A percentile compares a stretch with the other conserved stretches of the same genome.
These are phyloP conservation scores for Didymella exigua DNA, from an alignment of 2,329 filamentous ascomycete species.

Conservation along the genomic window DNA sequence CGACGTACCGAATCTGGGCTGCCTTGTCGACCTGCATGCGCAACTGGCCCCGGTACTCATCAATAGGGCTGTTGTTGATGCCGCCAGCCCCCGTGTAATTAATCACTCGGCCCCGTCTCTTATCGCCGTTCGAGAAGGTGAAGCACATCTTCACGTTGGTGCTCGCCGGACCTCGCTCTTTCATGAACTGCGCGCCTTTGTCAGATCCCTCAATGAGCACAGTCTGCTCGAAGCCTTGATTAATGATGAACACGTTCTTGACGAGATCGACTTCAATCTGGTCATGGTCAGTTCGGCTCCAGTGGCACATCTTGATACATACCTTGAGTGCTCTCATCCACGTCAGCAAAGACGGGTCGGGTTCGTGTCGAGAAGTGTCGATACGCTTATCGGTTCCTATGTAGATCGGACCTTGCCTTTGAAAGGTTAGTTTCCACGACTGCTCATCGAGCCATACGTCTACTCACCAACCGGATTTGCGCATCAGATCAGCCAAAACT, in stretches of 20 bases:
- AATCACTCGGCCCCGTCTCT: constrained; percentile 64
- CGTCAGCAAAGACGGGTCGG: constrained; percentile 73
- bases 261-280: constrained; percentile 64
- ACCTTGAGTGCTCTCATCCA: constrained; percentile 75
- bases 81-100: constrained; percentile 50
- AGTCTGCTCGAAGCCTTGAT: constrained; percentile 80
- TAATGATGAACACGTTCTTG: constrained; percentile 82
- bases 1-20: constrained; percentile 63
- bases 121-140: constrained; percentile 65
- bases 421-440: constrained; percentile 7
- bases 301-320: constrained; percentile 9
- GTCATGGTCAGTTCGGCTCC: constrained; percentile 19
- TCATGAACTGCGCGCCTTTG: constrained; percentile 73
- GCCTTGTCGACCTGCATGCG: constrained; percentile 83
- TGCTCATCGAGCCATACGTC: neutral
- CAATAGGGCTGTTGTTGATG: constrained; percentile 59
- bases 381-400: constrained; percentile 65
- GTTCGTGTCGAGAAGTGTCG: constrained; percentile 72
- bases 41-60: constrained; percentile 59
- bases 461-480: constrained; percentile 58
- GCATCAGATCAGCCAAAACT: constrained; percentile 70
- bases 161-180: constrained; percentile 56
- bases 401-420: constrained; percentile 61
- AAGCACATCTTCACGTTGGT: constrained; percentile 77
- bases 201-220: constrained; percentile 73